Evolutionary conservation across 768 basidiomycete genomes (phyloP), one percentile per base, ranked within the genome.

Genomic region (Lactifluus subvellereus): DNA sequence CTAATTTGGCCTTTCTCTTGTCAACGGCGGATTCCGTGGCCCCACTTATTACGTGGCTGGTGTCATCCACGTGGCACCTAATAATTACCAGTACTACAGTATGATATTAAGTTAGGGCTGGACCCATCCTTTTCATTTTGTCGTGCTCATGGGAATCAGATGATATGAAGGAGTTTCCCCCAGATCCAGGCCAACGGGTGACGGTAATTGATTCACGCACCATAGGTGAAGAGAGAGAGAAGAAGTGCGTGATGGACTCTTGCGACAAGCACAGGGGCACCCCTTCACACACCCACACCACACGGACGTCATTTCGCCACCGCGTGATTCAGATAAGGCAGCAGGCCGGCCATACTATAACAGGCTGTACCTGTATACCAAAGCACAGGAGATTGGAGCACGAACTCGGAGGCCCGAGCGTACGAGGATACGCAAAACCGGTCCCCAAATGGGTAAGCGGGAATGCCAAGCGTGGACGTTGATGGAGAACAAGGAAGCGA

Each of bases 331-430:
- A 48, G 47, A 60, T 54, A 35, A 37, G 52, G 33, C 22, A n/a
- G 43, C 35, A 48, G 27, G 16, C 45, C 16, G 35, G 35, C 43
- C 45, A 53, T 62, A 53, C 57, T 37, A 58, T 53, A 58, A 62
- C 35, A 18, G 61, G 61, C 13, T 7, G 22, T 60, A 27, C 48
- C 20, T 50, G 45, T 56, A 6, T 45, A 27, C 22, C 56, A 40
- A 30, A 18, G 30, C 35, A 30, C 18, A 37, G 43, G 50, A 27
- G 14, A 38, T 33, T 20, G 50, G 56, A n/a, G 42, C 16, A 22
- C 48, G 30, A 11, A n/a, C 3, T 35, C 6, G 20, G 40, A 51
- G 30, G 14, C 30, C 47, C 53, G 47, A 11, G 37, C 11, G 56
- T 49, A 43, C 14, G 35, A 60, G 20, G 42, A 30, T 49, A 45